Percentiles rank a stretch among this genome's conserved stretches.
Conservation (phyloP, 148 eudicot genomes). For the Vaccinium myrtillus region DNA sequence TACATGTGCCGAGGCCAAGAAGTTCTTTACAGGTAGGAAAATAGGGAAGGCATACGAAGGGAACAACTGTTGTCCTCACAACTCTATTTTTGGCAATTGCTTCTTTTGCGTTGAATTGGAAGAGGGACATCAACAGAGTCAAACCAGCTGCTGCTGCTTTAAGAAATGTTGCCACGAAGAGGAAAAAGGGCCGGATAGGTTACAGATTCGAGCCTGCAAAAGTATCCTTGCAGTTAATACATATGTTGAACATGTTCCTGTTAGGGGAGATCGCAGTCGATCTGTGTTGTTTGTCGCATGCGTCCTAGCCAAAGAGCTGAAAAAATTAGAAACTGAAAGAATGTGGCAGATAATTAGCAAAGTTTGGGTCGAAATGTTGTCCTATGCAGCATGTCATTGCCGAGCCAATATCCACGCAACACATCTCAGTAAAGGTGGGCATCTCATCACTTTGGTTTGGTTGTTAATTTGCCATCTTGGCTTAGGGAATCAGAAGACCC, state of each 20-base stretch:
- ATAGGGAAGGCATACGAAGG: background rate
- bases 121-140: background rate
- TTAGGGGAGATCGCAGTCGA: conserved; percentile 21
- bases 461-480: conserved; percentile 25
- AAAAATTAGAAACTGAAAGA: background rate
- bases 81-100: background rate
- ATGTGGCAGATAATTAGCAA: conserved; percentile 24
- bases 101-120: background rate
- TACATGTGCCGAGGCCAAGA: conserved; percentile 35
- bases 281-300: conserved; percentile 21
- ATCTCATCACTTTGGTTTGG: conserved; percentile 21
- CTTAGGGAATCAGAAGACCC: background rate
- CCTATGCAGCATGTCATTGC: conserved; percentile 12
- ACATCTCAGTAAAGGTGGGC: conserved; percentile 22
- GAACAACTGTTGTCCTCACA: background rate
- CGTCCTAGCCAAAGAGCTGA: conserved; percentile 17
- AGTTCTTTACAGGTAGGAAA: conserved; percentile 19
- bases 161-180: too few relatives aligned
- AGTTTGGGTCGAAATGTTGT: conserved; percentile 26
- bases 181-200: background rate
- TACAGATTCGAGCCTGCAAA: background rate
- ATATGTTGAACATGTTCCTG: background rate
- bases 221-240: conserved; percentile 1
- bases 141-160: too few relatives aligned
- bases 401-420: conserved; percentile 11